Base-by-base conservation (phyloP, 345 rosid species). In the Heritiera littoralis region DNA sequence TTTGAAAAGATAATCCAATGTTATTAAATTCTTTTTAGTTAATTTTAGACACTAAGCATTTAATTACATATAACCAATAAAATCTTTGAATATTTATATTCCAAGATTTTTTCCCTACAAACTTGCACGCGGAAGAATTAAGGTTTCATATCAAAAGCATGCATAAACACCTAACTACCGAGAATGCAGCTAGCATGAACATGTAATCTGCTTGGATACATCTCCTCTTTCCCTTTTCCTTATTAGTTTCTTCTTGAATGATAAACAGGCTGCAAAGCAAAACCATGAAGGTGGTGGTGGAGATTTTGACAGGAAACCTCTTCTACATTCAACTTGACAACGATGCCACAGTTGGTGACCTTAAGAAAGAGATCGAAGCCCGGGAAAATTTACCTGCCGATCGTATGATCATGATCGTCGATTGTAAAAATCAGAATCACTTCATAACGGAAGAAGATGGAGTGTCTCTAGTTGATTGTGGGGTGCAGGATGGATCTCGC, bases 221-320 rank as follows among this genome's bases (percentile, higher is more conserved):
- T 43, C 48, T 59, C 66, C 48, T n/a, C 3, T 52, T 54, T 46
- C 1, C 51, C 2, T 18, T 3, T 4, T 3, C 11, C 7, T 18
- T 46, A 0, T 15, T 40, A 35, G 20, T 35, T 67, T 8, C 0
- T 28, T 9, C 5, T 40, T n/a, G 32, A 6, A 17, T 2, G 18
- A 35, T 18, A n/a, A 8, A 35, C 35, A 38, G 40, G 38, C n/a
- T 35, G 35, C 15, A 35, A 40, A 72, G 28, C 23, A 71, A 30
- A 56, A 2, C 3, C 7, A 94, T 94, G 98, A 92, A 67, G 80
- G 72, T 94, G 80, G 90, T 35, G 63, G 91, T 92, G 82, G 94
- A 92, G 89, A 89, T 90, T 64, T 68, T 92, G 72, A 94, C 96
- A 15, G 98, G 96, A 14, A 76, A 56, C 45, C 83, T 88, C 18